phyloP scores from a whole-genome alignment of 2,329 filamentous ascomycete species.

The Trichoderma brevicompactum region DNA sequence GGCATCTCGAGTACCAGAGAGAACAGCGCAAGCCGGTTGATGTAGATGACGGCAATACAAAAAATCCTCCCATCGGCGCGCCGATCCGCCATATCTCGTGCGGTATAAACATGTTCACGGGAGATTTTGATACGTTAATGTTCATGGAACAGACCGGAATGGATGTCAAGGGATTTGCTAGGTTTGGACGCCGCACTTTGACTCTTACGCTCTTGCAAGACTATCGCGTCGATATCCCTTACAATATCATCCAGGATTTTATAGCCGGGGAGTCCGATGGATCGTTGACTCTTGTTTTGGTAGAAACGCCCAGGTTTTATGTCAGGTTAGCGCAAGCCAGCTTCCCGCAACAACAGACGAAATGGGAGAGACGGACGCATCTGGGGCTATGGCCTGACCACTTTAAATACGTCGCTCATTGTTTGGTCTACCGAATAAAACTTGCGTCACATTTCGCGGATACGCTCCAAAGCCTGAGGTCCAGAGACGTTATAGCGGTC shows the following conservation, averaged over 20 bases:
- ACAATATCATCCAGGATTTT: conserved; percentile 53
- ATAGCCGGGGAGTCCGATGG: conserved; percentile 43
- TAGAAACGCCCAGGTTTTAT: conserved; percentile 57
- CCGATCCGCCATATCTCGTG: conserved; percentile 43
- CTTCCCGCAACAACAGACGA: background rate
- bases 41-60: conserved; percentile 28
- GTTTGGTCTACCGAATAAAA: conserved; percentile 51
- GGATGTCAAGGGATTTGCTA: conserved; percentile 36
- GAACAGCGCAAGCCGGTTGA: background rate
- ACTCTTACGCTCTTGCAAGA: conserved; percentile 43
- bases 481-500: conserved; percentile 35
- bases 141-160: conserved; percentile 50
- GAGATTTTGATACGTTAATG: conserved; percentile 39
- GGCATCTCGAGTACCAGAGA: conserved; percentile 38
- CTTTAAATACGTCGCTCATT: conserved; percentile 44
- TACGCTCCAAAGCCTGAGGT: conserved; percentile 33
- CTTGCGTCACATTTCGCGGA: background rate
- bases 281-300: conserved; percentile 56
- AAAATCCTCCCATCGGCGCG: conserved; percentile 32
- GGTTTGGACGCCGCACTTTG: conserved; percentile 51
- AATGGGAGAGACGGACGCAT: conserved; percentile 39
- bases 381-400: conserved; percentile 40
- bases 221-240: conserved; percentile 52
- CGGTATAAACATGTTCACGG: conserved; percentile 53
- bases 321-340: conserved; percentile 10